Conservation (phyloP, 768 basidiomycete species). For the Saitozyma podzolica region DNA sequence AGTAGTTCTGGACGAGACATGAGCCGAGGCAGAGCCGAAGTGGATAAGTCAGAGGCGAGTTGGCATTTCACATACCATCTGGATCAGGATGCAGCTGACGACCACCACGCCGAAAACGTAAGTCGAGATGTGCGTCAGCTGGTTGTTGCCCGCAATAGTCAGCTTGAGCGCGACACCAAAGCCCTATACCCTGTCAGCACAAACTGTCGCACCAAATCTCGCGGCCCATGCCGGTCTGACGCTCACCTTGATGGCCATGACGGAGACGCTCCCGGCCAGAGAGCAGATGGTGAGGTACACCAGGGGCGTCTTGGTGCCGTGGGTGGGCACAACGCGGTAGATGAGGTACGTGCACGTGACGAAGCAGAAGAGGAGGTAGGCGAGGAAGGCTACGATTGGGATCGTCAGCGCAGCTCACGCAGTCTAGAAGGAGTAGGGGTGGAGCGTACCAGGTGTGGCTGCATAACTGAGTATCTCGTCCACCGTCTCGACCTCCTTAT, state of each 20-base stretch:
- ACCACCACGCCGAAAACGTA: constrained; percentile 89
- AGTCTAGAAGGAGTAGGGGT: neutral
- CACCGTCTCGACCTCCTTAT: constrained; percentile 87
- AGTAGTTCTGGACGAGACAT: constrained; percentile 56
- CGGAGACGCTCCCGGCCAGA: constrained; percentile 88
- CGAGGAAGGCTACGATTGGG: constrained; percentile 68
- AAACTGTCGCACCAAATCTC: too few species aligned
- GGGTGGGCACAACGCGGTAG: constrained; percentile 74
- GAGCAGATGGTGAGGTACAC: constrained; percentile 97
- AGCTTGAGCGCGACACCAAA: constrained; percentile 96
- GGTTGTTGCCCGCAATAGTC: constrained; percentile 88
- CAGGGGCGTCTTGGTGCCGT: constrained; percentile 83
- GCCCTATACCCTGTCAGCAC: constrained; percentile 55
- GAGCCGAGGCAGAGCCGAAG: neutral
- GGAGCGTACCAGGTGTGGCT: constrained; percentile 76
- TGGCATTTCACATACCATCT: constrained; percentile 53
- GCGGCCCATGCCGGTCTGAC: too few species aligned
- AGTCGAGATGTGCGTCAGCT: constrained; percentile 91
- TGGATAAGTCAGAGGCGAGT: neutral
- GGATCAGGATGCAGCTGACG: constrained; percentile 67
- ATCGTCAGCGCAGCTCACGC: neutral
- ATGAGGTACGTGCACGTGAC: constrained; percentile 84
- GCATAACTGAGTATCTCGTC: constrained; percentile 91
- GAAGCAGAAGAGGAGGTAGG: constrained; percentile 83
- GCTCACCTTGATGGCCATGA: constrained; percentile 87